Percentiles rank a stretch among this genome's conserved stretches.
Evolutionary conservation across 805 yeast genomes (phyloP).

Genomic region (Vanderwaltozyma tropicalis): DNA sequence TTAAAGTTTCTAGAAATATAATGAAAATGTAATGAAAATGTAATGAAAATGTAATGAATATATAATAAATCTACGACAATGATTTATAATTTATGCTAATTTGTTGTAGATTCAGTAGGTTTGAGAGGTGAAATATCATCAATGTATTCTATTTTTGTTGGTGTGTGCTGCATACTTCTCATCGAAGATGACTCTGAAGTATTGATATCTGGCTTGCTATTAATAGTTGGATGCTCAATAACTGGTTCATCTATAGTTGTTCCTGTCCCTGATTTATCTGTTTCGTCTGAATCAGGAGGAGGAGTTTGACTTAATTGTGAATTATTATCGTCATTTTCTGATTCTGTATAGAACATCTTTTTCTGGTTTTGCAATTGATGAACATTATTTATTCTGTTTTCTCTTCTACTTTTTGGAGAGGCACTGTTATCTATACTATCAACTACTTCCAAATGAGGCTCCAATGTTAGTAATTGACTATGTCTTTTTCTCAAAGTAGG

Average conservation of each 20-base stretch:
- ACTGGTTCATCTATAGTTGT: background rate
- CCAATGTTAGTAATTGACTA: background rate
- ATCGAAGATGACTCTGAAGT: too few species aligned
- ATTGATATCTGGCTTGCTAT: too few species aligned
- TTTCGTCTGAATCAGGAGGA: too few species aligned
- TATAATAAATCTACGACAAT: too few species aligned
- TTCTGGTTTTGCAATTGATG: conserved; percentile 1
- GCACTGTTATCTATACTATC: background rate
- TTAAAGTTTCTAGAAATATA: conserved; percentile 3
- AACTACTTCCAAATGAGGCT: background rate
- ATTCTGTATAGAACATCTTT: conserved; percentile 4
- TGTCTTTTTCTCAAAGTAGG: background rate
- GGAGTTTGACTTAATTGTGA: conserved; percentile 1
- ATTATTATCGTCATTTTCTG: conserved; percentile 7
- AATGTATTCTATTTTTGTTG: too few species aligned
- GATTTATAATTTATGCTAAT: too few species aligned
- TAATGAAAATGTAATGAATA: too few species aligned
- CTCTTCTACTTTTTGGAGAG: conserved; percentile 2
- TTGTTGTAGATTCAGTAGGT: too few species aligned
- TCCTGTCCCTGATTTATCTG: background rate
- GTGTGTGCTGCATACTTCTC: too few species aligned
- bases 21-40: too few species aligned
- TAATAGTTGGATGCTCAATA: too few species aligned
- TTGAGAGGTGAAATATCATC: too few species aligned
- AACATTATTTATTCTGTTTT: background rate